Percentiles rank a stretch among this genome's conserved stretches.
Conservation (phyloP, 1,139 yeast species). For the Debaryomyces udenii region DNA sequence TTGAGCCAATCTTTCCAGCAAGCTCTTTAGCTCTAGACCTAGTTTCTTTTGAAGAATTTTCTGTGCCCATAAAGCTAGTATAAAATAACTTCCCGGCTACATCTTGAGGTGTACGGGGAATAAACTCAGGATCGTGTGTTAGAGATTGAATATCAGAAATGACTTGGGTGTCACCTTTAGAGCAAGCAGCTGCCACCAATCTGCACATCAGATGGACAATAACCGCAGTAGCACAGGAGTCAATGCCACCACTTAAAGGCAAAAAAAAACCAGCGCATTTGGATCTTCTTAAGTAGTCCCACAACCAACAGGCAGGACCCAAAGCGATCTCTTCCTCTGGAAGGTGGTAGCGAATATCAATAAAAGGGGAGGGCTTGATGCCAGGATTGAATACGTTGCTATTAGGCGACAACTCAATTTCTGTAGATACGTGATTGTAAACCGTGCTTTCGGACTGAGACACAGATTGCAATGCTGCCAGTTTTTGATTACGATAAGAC, state of each 20-base stretch:
- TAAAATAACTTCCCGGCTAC: slow-evolving; percentile 77
- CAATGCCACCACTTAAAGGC: slow-evolving; percentile 96
- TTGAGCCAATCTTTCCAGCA: slow-evolving; percentile 78
- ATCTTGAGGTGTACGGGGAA: slow-evolving; percentile 74
- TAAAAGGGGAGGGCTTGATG: slow-evolving; percentile 60
- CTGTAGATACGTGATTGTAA: slow-evolving; percentile 65
- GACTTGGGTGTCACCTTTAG: slow-evolving; percentile 72
- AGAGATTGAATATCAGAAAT: slow-evolving; percentile 70
- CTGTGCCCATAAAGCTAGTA: slow-evolving; percentile 94
- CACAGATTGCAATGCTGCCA: slow-evolving; percentile 79
- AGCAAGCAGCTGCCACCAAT: slow-evolving; percentile 68
- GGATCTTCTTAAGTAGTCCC: slow-evolving; percentile 95
- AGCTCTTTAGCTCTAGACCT: slow-evolving; percentile 80
- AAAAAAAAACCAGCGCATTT: slow-evolving; percentile 88
- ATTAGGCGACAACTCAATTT: slow-evolving; percentile 63
- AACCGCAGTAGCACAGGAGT: slow-evolving; percentile 95
- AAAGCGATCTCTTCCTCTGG: slow-evolving; percentile 97
- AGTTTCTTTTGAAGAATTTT: slow-evolving; percentile 87
- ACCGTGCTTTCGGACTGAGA: slow-evolving; percentile 41
- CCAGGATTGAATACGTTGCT: slow-evolving; percentile 60
- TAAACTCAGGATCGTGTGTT: slow-evolving; percentile 58
- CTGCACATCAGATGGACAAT: slow-evolving; percentile 95
- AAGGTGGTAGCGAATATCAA: slow-evolving; percentile 61
- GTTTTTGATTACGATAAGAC: slow-evolving; percentile 72
- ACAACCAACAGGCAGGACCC: slow-evolving; percentile 99